A percentile compares a stretch with the other conserved stretches of the same genome.
These are phyloP conservation scores for Fusarium albosuccineum DNA, from an alignment of 2,329 filamentous ascomycete genomes.

Conservation along the genomic window DNA sequence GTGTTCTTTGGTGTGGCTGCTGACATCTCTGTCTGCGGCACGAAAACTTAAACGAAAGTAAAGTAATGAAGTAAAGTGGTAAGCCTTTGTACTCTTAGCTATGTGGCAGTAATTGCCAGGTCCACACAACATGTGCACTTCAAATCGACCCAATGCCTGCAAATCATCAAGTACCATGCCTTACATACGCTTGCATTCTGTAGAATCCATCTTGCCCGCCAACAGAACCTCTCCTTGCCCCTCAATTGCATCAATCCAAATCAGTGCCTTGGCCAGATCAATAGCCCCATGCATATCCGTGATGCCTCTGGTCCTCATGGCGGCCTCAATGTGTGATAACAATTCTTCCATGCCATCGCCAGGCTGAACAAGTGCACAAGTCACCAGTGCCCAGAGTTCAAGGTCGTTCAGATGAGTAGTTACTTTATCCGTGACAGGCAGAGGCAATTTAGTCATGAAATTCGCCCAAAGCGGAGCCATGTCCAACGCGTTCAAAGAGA, in stretches of 20 bases:
- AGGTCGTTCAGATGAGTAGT: neutral
- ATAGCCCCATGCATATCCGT: neutral
- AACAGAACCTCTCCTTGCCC: neutral
- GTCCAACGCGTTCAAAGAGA: neutral
- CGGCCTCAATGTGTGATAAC: neutral
- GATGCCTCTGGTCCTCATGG: neutral
- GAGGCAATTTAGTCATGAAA: neutral
- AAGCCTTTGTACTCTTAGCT: neutral
- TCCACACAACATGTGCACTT: neutral
- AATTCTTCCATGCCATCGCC: neutral
- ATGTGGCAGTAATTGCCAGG: neutral
- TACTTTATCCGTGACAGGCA: neutral
- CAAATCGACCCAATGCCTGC: neutral
- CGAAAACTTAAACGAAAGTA: too few species aligned
- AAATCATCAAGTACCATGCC: slow-evolving; percentile 1
- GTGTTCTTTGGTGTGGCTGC: too few species aligned
- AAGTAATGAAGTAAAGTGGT: too few species aligned
- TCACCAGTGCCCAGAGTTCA: neutral
- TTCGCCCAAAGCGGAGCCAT: neutral
- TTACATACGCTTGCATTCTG: neutral
- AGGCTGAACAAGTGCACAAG: neutral
- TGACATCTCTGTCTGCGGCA: too few species aligned
- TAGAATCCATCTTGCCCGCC: neutral
- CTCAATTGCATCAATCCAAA: neutral
- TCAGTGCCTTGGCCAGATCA: neutral